A percentile compares a stretch with the other conserved stretches of the same genome.
Conservation (phyloP, 805 yeast genomes). For the Candida anglica region DNA sequence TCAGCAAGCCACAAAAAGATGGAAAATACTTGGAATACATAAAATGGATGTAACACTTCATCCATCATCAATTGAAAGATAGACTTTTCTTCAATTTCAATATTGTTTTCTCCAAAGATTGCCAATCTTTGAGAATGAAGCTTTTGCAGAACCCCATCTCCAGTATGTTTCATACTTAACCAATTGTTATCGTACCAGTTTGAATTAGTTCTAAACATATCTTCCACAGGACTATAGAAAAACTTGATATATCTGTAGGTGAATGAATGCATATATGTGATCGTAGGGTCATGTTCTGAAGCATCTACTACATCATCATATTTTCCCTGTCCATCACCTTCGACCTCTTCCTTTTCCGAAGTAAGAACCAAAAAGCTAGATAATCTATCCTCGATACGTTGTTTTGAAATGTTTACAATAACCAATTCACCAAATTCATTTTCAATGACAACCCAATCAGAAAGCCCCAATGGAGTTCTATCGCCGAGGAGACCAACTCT, state of each 20-base stretch:
- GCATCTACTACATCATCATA: background rate
- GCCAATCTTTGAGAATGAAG: conserved; percentile 61
- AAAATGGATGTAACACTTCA: conserved; percentile 93
- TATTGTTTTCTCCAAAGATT: conserved; percentile 75
- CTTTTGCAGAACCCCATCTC: conserved; percentile 69
- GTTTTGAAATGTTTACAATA: conserved; percentile 51
- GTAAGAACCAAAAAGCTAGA: conserved; percentile 57
- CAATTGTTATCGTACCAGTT: conserved; percentile 87
- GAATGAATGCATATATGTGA: conserved; percentile 68
- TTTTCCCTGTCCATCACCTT: conserved; percentile 12
- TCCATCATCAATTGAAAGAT: conserved; percentile 63
- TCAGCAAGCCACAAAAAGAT: conserved; percentile 90
- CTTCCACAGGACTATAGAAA: conserved; percentile 83
- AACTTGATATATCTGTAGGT: conserved; percentile 81
- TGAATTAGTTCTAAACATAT: conserved; percentile 74
- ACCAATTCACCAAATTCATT: conserved; percentile 87
- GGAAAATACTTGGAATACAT: conserved; percentile 90
- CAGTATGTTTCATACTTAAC: conserved; percentile 52
- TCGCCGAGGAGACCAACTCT: conserved; percentile 65
- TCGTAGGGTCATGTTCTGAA: conserved; percentile 51
- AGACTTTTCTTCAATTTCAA: conserved; percentile 74
- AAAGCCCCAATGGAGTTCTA: conserved; percentile 64
- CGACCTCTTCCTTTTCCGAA: conserved; percentile 27
- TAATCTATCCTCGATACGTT: conserved; percentile 66
- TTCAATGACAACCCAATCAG: conserved; percentile 93